Evolutionary conservation across 202 grass and related monocot species (phyloP).

Genomic region (Elaeis oleifera): DNA sequence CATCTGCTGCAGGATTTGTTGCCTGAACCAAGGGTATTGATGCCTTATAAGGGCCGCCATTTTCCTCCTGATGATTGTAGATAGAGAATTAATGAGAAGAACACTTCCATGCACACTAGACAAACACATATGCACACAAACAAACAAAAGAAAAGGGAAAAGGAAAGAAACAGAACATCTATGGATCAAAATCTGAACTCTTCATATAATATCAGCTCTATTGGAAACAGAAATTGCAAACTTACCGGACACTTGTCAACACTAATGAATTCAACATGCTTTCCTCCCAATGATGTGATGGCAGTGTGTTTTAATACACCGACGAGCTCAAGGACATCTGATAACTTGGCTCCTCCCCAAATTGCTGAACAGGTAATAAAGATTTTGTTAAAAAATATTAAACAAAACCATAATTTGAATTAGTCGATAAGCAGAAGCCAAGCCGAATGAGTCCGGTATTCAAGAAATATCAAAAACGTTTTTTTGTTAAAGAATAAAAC

Average conservation of each 20-base stretch:
- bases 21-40: slow-evolving; percentile 25
- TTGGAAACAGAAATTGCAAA: too few relatives aligned
- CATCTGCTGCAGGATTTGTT: slow-evolving; percentile 31
- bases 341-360: slow-evolving; percentile 40
- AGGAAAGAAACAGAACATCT: neutral
- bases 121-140: too few relatives aligned
- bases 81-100: too few relatives aligned
- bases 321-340: slow-evolving; percentile 32
- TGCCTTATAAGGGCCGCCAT: slow-evolving; percentile 16
- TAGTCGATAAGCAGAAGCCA: too few relatives aligned
- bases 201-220: too few relatives aligned
- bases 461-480: too few relatives aligned
- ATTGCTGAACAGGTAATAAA: slow-evolving; percentile 19
- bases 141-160: neutral
- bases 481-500: too few relatives aligned
- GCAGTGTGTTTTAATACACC: slow-evolving; percentile 28
- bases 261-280: slow-evolving; percentile 33
- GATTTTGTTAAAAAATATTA: neutral
- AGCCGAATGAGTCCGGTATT: too few relatives aligned
- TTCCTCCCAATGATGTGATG: slow-evolving; percentile 30
- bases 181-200: too few relatives aligned
- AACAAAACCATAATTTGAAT: too few relatives aligned
- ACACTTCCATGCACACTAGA: too few relatives aligned
- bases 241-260: slow-evolving; percentile 21
- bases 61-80: slow-evolving; percentile 2